Evolutionary conservation across 768 basidiomycete species (phyloP), one percentile per base, ranked within the genome.

Genomic region (Cystobasidium onofrii): DNA sequence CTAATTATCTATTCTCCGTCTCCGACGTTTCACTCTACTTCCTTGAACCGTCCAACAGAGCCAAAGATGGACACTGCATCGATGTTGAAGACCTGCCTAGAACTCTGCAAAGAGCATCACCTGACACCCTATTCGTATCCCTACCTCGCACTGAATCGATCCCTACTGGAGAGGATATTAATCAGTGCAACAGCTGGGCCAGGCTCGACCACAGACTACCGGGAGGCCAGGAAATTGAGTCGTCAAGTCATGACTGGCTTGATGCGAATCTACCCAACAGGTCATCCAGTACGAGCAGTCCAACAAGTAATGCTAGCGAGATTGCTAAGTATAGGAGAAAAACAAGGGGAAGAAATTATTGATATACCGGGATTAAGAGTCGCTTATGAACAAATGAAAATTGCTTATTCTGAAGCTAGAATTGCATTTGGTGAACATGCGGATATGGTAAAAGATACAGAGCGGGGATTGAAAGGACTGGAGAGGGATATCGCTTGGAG

Each of bases 281-380:
- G 69, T 2, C 69, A 71, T 60, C 69, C 69, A 7, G 69, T 71
- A 17, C 50, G 69, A 44, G 69, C 69, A 18, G 55, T 71, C 15
- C 69, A 71, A 55, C 50, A 39, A 23, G 55, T 55, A 3, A 52
- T 71, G 18, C 34, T 39, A n/a, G 52, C 54, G 7, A 54, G 69
- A 9, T 44, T 71, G 29, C 20, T 55, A 44, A 39, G 69, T 23
- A 60, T 71, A 12, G 52, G 31, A 36, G 44, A 46, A 15, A 6
- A 27, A 60, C 57, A 60, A 27, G 57, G 57, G 33, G 29, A 60
- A 29, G 57, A 34, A 20, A 15, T 34, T 29, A 29, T 34, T 60
- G 25, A 27, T 60, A 29, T 60, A 27, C 57, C 57, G 6, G 63
- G 34, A 13, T 64, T 71, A 17, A 31, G 50, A 25, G 15, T 41